Evolutionary conservation across 768 basidiomycete genomes (phyloP), one percentile per base, ranked within the genome.

Genomic region (Naganishia onofrii): DNA sequence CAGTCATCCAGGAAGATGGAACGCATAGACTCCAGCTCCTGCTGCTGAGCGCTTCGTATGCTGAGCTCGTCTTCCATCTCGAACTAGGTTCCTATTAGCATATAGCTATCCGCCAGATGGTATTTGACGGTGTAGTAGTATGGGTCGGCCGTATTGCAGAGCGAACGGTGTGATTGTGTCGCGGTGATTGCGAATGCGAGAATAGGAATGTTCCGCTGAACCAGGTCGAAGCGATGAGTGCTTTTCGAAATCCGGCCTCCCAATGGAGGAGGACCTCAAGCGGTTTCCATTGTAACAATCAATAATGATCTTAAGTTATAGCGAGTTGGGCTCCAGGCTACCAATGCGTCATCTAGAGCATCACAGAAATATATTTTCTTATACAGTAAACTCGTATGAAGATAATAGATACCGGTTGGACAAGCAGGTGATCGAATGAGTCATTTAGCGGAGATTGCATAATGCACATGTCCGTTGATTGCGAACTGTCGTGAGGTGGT

Each of bases 1-100:
- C 78, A 80, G 51, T 79, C 79, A 19, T 77, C 76, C 15, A 67
- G 70, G 28, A 72, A 76, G 31, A 78, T 78, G 32, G 77, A 72
- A 56, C 77, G 72, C 67, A 80, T 74, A 21, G 73, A 67, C 53
- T 73, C 70, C 36, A 78, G 75, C 74, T 80, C 79, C 60, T 78
- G 74, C 42, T 76, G 74, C 55, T 78, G 77, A 64, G 72, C 58
- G 13, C 67, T 56, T 57, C 42, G 32, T 26, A 55, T 68, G 15
- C 55, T 57, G 42, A 44, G 67, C 26, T 68, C 55, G 57, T 58
- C 57, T 34, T 58, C 57, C 57, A 58, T 58, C 12, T 15, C n/a
- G 57, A 36, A 23, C 12, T 23, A n/a, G 17, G 19, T 4, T 23
- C 23, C 21, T 17, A 38, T 38, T 32, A 8, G 31, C 57, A 58